Conservation (phyloP, 345 rosid species). For the Hevea brasiliensis region DNA sequence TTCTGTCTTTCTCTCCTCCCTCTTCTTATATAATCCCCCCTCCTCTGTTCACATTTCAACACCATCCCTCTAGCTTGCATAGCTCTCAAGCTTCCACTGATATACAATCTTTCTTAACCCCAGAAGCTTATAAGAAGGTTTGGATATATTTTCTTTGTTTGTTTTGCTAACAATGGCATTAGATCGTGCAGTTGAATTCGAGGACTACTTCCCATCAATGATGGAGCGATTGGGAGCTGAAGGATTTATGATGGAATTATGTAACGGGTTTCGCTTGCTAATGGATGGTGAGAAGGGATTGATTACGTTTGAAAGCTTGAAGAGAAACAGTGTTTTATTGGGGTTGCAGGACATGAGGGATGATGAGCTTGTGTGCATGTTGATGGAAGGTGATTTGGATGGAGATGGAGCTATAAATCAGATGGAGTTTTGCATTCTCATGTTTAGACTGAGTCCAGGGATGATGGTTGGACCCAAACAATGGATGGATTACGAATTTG, state of each 20-base stretch:
- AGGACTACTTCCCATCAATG: slow-evolving; percentile 66
- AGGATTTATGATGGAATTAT: slow-evolving; percentile 55
- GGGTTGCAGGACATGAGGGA: slow-evolving; percentile 58
- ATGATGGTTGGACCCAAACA: slow-evolving; percentile 42
- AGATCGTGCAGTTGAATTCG: slow-evolving; percentile 40
- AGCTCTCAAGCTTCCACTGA: background rate
- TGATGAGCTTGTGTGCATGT: slow-evolving; percentile 59
- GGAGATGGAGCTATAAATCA: slow-evolving; percentile 68
- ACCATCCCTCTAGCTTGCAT: background rate
- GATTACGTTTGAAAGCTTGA: slow-evolving; percentile 71
- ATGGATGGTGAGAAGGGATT: slow-evolving; percentile 64
- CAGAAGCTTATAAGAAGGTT: no score
- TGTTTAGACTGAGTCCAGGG: slow-evolving; percentile 63
- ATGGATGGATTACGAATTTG: slow-evolving; percentile 28
- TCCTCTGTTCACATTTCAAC: background rate
- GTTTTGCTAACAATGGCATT: slow-evolving; percentile 18
- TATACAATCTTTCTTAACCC: background rate
- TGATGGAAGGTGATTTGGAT: slow-evolving; percentile 63
- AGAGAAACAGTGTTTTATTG: slow-evolving; percentile 48
- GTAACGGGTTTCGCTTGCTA: slow-evolving; percentile 53
- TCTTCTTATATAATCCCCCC: slow-evolving; percentile 26
- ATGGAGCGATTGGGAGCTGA: slow-evolving; percentile 50
- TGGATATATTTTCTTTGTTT: background rate
- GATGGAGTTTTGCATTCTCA: slow-evolving; percentile 66
- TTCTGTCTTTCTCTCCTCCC: background rate